A percentile compares a stretch with the other conserved stretches of the same genome.
Conservation (phyloP, 345 rosid species). For the Chamaenerion angustifolium region DNA sequence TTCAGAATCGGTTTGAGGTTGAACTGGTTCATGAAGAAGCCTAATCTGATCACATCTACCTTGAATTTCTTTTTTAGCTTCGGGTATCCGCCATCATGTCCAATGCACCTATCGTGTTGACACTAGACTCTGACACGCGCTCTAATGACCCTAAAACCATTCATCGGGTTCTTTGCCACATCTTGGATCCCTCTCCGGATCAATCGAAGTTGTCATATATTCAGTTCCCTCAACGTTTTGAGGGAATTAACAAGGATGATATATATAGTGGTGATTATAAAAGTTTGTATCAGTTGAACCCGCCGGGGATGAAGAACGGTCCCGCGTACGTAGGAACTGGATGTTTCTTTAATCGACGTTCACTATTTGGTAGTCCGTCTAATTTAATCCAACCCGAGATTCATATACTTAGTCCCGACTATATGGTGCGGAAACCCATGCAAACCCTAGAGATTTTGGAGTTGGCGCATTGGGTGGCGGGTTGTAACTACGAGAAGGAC, state of each 20-base stretch:
- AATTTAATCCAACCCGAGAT: too few relatives aligned
- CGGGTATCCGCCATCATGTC: constrained; percentile 33
- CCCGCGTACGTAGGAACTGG: too few relatives aligned
- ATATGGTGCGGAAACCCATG: background rate
- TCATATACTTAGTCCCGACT: background rate
- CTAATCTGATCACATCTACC: background rate
- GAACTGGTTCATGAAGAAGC: too few relatives aligned
- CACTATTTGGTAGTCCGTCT: too few relatives aligned
- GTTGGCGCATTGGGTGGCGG: constrained; percentile 14
- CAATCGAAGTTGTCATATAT: constrained; percentile 18
- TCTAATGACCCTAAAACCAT: constrained; percentile 35
- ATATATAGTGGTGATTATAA: constrained; percentile 35
- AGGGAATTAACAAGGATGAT: constrained; percentile 19
- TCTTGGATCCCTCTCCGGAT: constrained; percentile 21
- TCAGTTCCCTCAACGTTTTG: constrained; percentile 32
- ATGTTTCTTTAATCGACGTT: too few relatives aligned
- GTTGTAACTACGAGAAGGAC: constrained; percentile 18
- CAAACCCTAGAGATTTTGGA: constrained; percentile 1
- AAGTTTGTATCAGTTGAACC: background rate
- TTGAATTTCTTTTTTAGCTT: constrained; percentile 17
- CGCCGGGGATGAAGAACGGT: background rate
- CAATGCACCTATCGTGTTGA: constrained; percentile 29
- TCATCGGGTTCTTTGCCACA: constrained; percentile 32
- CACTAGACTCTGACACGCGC: constrained; percentile 40
- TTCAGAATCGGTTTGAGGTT: too few relatives aligned